Base-by-base conservation (phyloP, 768 basidiomycete species). In the Omphalotus guepiniiformis region DNA sequence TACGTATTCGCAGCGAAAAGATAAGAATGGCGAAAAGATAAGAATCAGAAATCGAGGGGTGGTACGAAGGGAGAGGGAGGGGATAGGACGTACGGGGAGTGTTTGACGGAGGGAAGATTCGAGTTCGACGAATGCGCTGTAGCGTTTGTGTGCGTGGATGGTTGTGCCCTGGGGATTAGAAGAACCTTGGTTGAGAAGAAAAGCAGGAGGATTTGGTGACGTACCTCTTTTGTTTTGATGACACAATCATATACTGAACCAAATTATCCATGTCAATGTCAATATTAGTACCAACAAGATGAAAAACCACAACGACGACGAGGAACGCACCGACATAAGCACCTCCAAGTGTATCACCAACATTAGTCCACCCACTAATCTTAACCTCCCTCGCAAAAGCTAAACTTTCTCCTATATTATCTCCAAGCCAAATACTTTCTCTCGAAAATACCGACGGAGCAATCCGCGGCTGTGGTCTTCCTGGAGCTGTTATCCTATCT, bases 321-420 rank as follows among this genome's bases (percentile, higher is more conserved):
- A 23, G 11, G n/a, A n/a, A 62, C 75, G 45, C 46, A 84, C 82
- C 82, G 42, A 85, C 68, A 57, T 87, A 88, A 0, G 82, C 84
- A 0, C 76, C 74, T 12, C 50, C 45, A 12, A 73, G 73, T 32
- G 71, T 72, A 54, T 86, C 85, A 1, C 85, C 85, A 6, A 88
- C 85, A 52, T 72, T 80, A 15, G 79, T 82, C 85, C 85, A 88
- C 0, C 85, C 86, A 8, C 68, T 69, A 16, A 88, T 82, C 40
- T 70, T 69, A 3, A 88, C 84, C 57, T 80, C 77, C 42, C 78
- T 73, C 3, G 86, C 78, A 55, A 88, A 88, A 1, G 75, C 69
- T 0, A 61, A 58, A 39, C 74, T 76, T 46, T 73, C 70, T 1
- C 79, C 79, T 0, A 69, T 71, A 48, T 79, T 79, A 51, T 87